phyloP scores from a whole-genome alignment of 352 stramenopile genomes.

The Pythium apleroticum region DNA sequence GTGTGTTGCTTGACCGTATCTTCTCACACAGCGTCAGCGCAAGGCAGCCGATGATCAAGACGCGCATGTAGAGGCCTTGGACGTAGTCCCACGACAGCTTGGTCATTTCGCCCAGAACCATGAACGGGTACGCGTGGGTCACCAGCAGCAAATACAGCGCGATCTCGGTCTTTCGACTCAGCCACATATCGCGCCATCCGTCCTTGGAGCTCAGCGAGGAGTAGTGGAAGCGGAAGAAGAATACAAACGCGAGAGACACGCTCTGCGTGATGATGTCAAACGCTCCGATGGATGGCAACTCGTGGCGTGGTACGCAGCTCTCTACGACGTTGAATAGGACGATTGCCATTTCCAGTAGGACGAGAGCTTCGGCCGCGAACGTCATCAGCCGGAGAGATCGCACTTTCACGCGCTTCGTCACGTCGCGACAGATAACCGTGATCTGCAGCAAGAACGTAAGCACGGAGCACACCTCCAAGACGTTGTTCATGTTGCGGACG shows the following conservation, averaged over 20 bases:
- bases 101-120: slow-evolving; percentile 20
- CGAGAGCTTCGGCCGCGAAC: slow-evolving; percentile 12
- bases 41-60: slow-evolving; percentile 24
- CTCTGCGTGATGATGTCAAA: slow-evolving; percentile 29
- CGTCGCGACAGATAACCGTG: slow-evolving; percentile 22
- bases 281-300: slow-evolving; percentile 10
- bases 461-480: slow-evolving; percentile 21
- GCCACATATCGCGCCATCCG: slow-evolving; percentile 9
- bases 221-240: slow-evolving; percentile 45
- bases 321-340: slow-evolving; percentile 15
- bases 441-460: slow-evolving; percentile 29
- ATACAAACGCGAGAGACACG: slow-evolving; percentile 28
- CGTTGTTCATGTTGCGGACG: slow-evolving; percentile 22
- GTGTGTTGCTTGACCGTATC: slow-evolving; percentile 20
- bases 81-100: slow-evolving; percentile 40
- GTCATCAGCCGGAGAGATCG: slow-evolving; percentile 13
- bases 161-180: slow-evolving; percentile 27
- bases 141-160: slow-evolving; percentile 31
- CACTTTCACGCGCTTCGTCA: slow-evolving; percentile 16
- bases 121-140: slow-evolving; percentile 34
- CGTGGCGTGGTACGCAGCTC: slow-evolving; percentile 6
- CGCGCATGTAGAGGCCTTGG: slow-evolving; percentile 40
- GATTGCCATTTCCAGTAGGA: slow-evolving; percentile 13
- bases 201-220: slow-evolving; percentile 27
- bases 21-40: slow-evolving; percentile 13